Percentiles rank a stretch among this genome's conserved stretches.
Evolutionary conservation across 176 grass and related monocot species (phyloP).

Genomic region (Stipa capillata): DNA sequence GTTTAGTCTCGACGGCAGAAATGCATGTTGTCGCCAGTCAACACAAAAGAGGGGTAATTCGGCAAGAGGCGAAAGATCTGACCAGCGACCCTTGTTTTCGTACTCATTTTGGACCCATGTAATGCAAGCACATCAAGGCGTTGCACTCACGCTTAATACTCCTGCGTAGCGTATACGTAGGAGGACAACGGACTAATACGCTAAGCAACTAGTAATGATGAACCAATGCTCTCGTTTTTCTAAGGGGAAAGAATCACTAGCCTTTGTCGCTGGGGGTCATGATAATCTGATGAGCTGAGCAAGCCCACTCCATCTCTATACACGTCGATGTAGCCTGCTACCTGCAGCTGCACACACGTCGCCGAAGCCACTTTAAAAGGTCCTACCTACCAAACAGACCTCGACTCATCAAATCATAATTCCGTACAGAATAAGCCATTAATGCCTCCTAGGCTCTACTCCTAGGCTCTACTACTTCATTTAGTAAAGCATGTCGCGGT

Average conservation of each 20-base stretch:
- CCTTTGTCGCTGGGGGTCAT: not conserved
- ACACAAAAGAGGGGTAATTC: not conserved
- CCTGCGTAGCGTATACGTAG: slow-evolving; percentile 8
- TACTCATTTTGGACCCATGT: not conserved
- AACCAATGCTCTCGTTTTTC: too few species aligned
- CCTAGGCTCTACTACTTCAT: not conserved
- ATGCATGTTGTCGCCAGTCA: not conserved
- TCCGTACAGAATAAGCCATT: not conserved
- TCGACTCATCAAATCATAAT: not conserved
- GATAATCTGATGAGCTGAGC: not conserved
- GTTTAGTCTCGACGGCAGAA: not conserved
- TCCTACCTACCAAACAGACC: not conserved
- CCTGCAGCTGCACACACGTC: not conserved
- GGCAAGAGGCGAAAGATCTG: not conserved
- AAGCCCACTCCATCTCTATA: not conserved
- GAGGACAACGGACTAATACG: not conserved
- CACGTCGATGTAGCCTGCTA: not conserved
- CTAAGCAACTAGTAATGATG: not conserved
- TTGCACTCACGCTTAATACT: not conserved
- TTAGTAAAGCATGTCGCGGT: not conserved
- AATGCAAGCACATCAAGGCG: not conserved
- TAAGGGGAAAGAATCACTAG: too few species aligned
- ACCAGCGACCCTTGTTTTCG: not conserved
- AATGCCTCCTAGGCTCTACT: not conserved
- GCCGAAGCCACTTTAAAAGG: not conserved